phyloP scores from a whole-genome alignment of 441 rosid genomes.

The Erysimum cheiri region DNA sequence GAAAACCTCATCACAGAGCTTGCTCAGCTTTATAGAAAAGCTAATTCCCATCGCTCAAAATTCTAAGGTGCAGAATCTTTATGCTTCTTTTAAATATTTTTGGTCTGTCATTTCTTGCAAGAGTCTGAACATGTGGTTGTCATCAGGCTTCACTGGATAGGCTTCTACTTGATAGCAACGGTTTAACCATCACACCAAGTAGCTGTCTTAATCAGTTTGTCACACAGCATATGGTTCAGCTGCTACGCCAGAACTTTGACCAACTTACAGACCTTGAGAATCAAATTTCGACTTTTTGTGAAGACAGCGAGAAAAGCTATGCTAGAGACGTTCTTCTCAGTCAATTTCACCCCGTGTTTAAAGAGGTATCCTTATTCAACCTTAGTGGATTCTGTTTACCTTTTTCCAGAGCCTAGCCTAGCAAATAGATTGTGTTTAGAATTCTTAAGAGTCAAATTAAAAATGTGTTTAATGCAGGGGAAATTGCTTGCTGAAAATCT shows the following conservation, averaged over 20 bases:
- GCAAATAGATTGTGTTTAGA: conserved; percentile 27
- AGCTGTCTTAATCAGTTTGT: conserved; percentile 52
- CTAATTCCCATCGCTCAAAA: conserved; percentile 58
- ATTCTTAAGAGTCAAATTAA: conserved; percentile 17
- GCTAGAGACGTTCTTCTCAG: conserved; percentile 55
- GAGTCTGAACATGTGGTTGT: conserved; percentile 44
- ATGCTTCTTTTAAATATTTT: conserved; percentile 17
- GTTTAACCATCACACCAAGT: conserved; percentile 45
- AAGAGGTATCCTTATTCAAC: conserved; percentile 59
- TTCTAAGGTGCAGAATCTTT: conserved; percentile 70
- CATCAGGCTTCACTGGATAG: conserved; percentile 69
- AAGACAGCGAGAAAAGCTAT: conserved; percentile 56
- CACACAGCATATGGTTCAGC: conserved; percentile 56
- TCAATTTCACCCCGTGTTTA: conserved; percentile 55
- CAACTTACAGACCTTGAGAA: conserved; percentile 68
- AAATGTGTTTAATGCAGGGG: conserved; percentile 55
- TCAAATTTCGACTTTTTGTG: conserved; percentile 51
- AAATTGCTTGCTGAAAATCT: conserved; percentile 63
- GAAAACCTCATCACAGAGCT: conserved; percentile 52
- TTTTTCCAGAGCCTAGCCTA: conserved; percentile 16
- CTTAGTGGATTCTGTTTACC: conserved; percentile 13
- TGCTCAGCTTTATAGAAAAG: conserved; percentile 62
- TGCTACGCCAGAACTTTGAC: conserved; percentile 63
- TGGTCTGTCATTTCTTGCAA: conserved; percentile 33
- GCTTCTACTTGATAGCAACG: conserved; percentile 57